Conservation (phyloP, 768 basidiomycete genomes). For the Ramaria sp. region DNA sequence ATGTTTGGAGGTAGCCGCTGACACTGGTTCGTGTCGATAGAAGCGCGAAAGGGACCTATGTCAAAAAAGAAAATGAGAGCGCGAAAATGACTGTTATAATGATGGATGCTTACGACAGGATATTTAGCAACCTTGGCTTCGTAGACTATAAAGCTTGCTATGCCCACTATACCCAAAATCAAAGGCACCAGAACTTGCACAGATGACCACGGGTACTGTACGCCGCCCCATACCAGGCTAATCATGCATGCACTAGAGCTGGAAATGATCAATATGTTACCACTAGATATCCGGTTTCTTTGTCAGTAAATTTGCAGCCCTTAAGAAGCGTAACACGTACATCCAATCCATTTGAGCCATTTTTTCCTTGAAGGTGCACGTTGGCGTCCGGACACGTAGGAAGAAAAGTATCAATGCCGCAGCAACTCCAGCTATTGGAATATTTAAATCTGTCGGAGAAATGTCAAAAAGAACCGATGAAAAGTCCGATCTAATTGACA, state of each 20-base stretch:
- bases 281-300: background rate
- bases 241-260: conserved; percentile 10
- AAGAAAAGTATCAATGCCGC: conserved; percentile 20
- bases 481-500: conserved; percentile 14
- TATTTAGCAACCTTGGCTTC: too few relatives aligned
- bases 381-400: conserved; percentile 24
- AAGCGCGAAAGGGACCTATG: too few relatives aligned
- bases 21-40: too few relatives aligned
- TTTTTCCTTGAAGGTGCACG: conserved; percentile 22
- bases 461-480: background rate
- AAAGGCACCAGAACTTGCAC: conserved; percentile 22
- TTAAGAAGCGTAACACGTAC: conserved; percentile 18
- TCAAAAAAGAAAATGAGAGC: too few relatives aligned
- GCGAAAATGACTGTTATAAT: conserved; percentile 25
- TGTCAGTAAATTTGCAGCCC: too few relatives aligned
- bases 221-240: conserved; percentile 25
- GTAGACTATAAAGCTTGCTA: conserved; percentile 16
- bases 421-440: conserved; percentile 26
- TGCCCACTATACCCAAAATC: too few relatives aligned
- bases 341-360: too few relatives aligned
- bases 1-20: too few relatives aligned
- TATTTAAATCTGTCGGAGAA: conserved; percentile 27
- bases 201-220: conserved; percentile 24
- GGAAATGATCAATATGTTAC: conserved; percentile 10
- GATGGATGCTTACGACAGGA: conserved; percentile 1